Base-by-base conservation (phyloP, 495 filamentous ascomycete genomes). In the Neurospora sp. region DNA sequence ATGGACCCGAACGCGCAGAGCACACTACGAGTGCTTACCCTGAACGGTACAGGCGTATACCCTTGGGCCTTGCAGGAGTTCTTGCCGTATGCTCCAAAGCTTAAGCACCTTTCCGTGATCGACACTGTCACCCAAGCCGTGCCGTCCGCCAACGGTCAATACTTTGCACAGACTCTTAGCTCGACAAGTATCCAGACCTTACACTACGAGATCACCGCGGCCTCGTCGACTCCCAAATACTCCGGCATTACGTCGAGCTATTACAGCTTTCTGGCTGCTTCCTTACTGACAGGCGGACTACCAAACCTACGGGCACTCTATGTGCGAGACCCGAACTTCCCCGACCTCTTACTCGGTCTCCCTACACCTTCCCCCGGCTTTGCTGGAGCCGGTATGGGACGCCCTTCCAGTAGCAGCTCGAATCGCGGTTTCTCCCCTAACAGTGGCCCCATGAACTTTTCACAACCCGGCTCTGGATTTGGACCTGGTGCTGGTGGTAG, bases 231-330 rank as follows among this genome's bases (percentile, higher is more conserved):
- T 0, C 81, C 85, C 27, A 86, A 87, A 31, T 86, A 92, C 54
- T 84, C 89, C 5, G 86, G 86, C 23, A 88, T 90, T 9, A 86
- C 89, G 1, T 82, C 85, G 5, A 90, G 89, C 70, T 96, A 97
- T 84, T 97, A 99, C 79, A 84, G 85, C 62, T 97, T 97, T 83
- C 88, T 99, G n/a, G 88, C 94, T 31, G 86, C 87, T 44, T 96
- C 92, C 7, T 86, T 99, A 40, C 88, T 93, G 75, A 86, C 88
- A n/a, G 89, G 90, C 72, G 85, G 87, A 18, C 86, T 99, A 0
- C 92, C 94, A 11, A 85, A 87, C 14, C 87, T 99, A 2, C 84
- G 82, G 7, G 85, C 89, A 23, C 85, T 98, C 37, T 98, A 96
- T 81, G 96, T 97, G 48, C 92, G 93, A 11, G 94, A 97, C 76